phyloP scores from a whole-genome alignment of 2,329 filamentous ascomycete genomes.

The Botrytis paeoniae region DNA sequence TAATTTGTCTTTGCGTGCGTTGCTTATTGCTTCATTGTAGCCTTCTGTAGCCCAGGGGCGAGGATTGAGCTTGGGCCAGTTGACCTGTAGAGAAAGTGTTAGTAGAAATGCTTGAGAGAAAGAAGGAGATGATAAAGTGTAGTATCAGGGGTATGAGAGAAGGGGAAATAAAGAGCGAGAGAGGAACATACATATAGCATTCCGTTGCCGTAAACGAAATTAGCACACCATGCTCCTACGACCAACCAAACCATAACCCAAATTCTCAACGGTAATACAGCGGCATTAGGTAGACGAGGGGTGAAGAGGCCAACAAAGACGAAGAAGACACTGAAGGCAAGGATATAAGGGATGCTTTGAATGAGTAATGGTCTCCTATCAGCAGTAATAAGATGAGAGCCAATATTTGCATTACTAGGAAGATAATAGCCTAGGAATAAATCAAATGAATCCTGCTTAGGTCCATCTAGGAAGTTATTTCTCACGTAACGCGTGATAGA shows the following conservation, averaged over 20 bases:
- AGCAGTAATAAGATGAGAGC: slow-evolving; percentile 68
- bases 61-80: slow-evolving; percentile 96
- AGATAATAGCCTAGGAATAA: slow-evolving; percentile 86
- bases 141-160: background rate
- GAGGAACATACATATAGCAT: slow-evolving; percentile 81
- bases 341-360: slow-evolving; percentile 88
- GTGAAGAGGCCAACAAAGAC: slow-evolving; percentile 73
- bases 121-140: background rate
- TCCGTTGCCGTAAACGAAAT: slow-evolving; percentile 79
- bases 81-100: slow-evolving; percentile 59
- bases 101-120: background rate
- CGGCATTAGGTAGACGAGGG: slow-evolving; percentile 65
- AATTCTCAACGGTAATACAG: slow-evolving; percentile 75
- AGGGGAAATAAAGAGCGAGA: no score
- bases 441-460: slow-evolving; percentile 92
- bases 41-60: slow-evolving; percentile 82
- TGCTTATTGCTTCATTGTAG: slow-evolving; percentile 79
- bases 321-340: slow-evolving; percentile 75
- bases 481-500: slow-evolving; percentile 84
- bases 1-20: slow-evolving; percentile 77
- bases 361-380: slow-evolving; percentile 84
- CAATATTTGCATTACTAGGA: slow-evolving; percentile 64
- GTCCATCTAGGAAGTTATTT: slow-evolving; percentile 95
- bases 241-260: slow-evolving; percentile 77
- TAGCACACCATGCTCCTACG: slow-evolving; percentile 66